These are phyloP conservation scores for Mycena albidolilacea DNA, from an alignment of 768 basidiomycete genomes.

Conservation along the genomic window DNA sequence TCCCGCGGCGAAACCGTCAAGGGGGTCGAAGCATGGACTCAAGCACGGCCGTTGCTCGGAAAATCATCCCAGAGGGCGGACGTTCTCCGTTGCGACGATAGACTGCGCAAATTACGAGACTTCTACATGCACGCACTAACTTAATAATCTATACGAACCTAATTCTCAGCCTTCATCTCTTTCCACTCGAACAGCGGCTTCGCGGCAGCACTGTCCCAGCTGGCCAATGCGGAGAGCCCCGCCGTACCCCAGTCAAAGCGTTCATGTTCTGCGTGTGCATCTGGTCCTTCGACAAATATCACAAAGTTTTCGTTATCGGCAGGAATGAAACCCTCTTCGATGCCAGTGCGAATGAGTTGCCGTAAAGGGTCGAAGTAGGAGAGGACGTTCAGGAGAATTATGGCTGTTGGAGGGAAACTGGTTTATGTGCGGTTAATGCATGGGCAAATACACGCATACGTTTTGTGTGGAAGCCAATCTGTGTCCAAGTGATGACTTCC, in stretches of 20 bases:
- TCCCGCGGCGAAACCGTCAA: not conserved
- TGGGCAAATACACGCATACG: conserved; percentile 60
- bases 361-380: conserved; percentile 88
- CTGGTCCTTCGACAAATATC: conserved; percentile 82
- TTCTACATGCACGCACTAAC: not conserved
- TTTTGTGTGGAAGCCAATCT: conserved; percentile 88
- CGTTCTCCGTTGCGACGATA: not conserved
- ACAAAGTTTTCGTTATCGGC: conserved; percentile 73
- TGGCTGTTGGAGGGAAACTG: conserved; percentile 63
- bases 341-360: conserved; percentile 75
- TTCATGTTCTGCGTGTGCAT: conserved; percentile 64
- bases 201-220: conserved; percentile 62
- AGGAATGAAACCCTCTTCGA: conserved; percentile 83
- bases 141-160: conserved; percentile 30
- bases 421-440: not conserved
- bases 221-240: conserved; percentile 72
- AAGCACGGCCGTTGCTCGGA: not conserved
- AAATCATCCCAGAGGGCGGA: conserved; percentile 3
- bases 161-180: conserved; percentile 48
- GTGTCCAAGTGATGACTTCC: conserved; percentile 96
- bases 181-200: conserved; percentile 66
- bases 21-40: not conserved
- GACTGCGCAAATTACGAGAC: not conserved
- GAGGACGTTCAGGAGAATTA: conserved; percentile 89
- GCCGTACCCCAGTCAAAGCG: conserved; percentile 87